phyloP scores from a whole-genome alignment of 768 basidiomycete species.

The Leccinum pellstonianum region DNA sequence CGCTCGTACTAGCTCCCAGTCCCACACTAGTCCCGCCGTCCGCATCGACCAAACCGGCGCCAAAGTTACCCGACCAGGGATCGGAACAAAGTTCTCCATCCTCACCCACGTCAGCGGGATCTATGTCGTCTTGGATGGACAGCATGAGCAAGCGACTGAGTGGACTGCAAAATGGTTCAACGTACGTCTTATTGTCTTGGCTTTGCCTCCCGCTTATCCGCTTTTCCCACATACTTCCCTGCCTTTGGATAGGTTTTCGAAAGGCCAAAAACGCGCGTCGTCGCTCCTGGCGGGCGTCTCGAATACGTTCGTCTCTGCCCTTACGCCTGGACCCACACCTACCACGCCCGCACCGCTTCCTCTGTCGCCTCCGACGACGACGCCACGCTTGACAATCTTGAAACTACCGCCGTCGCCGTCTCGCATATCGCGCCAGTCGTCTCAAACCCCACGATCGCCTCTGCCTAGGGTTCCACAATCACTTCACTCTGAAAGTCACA shows the following conservation, averaged over 20 bases:
- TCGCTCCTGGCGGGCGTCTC: conserved; percentile 65
- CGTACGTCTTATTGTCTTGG: conserved; percentile 40
- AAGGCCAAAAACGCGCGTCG: conserved; percentile 68
- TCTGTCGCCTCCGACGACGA: neutral
- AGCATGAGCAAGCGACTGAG: conserved; percentile 61
- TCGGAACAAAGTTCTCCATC: conserved; percentile 24
- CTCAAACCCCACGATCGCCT: neutral
- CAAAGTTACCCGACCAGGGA: neutral
- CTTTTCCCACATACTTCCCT: neutral
- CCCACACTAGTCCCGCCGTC: conserved; percentile 7
- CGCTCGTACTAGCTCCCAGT: conserved; percentile 13
- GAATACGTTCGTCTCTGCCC: conserved; percentile 49
- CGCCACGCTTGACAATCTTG: conserved; percentile 17
- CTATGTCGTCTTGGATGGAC: conserved; percentile 50
- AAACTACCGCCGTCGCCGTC: neutral
- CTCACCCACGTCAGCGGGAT: conserved; percentile 28
- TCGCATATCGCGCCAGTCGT: neutral
- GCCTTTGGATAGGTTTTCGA: conserved; percentile 54
- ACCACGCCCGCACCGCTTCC: conserved; percentile 25
- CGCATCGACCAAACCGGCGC: neutral
- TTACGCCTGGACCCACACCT: conserved; percentile 39
- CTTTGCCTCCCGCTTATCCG: neutral
- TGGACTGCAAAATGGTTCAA: conserved; percentile 51
- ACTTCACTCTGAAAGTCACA: neutral
- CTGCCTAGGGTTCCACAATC: neutral